A percentile compares a stretch with the other conserved stretches of the same genome.
Conservation (phyloP, 2,329 filamentous ascomycete species). For the Triangularia verruculosa region DNA sequence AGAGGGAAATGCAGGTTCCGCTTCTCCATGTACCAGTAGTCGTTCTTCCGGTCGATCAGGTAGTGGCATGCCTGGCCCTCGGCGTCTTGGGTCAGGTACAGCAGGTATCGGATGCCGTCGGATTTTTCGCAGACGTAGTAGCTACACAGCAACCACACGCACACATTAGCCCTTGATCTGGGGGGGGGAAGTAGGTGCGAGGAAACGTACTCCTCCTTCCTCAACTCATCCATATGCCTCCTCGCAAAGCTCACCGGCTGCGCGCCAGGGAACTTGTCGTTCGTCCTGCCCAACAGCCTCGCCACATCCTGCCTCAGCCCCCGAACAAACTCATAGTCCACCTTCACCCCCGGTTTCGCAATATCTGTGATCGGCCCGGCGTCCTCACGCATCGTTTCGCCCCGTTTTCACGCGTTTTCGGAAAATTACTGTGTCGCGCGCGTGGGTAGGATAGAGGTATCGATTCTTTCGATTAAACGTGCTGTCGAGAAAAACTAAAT, state of each 20-base stretch:
- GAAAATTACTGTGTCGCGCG: background rate
- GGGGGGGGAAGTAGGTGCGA: background rate
- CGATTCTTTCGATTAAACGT: no score
- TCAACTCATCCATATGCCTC: conserved; percentile 78
- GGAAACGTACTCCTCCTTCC: conserved; percentile 63
- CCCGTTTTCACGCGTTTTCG: background rate
- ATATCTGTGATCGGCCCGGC: conserved; percentile 46
- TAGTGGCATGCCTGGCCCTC: conserved; percentile 69
- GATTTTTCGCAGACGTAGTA: conserved; percentile 99
- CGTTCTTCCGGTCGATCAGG: conserved; percentile 95
- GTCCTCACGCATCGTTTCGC: conserved; percentile 20
- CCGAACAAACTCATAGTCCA: conserved; percentile 56
- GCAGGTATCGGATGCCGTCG: conserved; percentile 90
- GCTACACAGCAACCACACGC: conserved; percentile 37
- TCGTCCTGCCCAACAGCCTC: conserved; percentile 66
- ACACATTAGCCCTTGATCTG: background rate
- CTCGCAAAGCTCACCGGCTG: conserved; percentile 91
- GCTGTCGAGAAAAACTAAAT: no score
- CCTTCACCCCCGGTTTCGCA: conserved; percentile 62
- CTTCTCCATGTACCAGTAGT: conserved; percentile 81
- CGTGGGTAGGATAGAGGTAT: no score
- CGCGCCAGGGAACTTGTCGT: conserved; percentile 75
- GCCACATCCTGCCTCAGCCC: conserved; percentile 72
- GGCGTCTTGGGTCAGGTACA: conserved; percentile 75
- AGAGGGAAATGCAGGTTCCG: conserved; percentile 76